A percentile compares a stretch with the other conserved stretches of the same genome.
phyloP scores from a whole-genome alignment of 257 asterid genomes.

The Ilex aquifolium region DNA sequence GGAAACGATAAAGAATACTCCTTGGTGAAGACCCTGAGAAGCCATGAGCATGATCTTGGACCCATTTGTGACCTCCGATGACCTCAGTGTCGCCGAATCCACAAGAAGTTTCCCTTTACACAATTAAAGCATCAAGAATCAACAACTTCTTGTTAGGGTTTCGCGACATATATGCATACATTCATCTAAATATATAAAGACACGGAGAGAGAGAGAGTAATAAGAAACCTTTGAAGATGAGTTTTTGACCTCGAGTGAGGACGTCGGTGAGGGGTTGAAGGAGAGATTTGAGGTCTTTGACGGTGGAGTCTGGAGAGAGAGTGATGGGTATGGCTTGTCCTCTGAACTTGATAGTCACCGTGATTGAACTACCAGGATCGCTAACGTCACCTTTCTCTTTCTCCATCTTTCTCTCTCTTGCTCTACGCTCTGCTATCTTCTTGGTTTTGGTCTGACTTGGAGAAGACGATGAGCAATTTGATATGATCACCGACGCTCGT shows the following conservation, averaged over 20 bases:
- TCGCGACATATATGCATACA: background rate
- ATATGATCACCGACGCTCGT: no score
- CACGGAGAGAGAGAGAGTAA: background rate
- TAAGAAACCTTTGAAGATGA: slow-evolving; percentile 65
- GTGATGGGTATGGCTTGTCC: slow-evolving; percentile 67
- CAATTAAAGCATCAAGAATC: slow-evolving; percentile 1
- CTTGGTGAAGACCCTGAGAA: slow-evolving; percentile 90
- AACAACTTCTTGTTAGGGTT: background rate
- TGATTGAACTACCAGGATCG: slow-evolving; percentile 11
- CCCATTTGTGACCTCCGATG: slow-evolving; percentile 47
- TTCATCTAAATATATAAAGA: background rate
- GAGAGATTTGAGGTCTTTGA: slow-evolving; percentile 57
- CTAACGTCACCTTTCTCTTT: background rate
- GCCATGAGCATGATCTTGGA: slow-evolving; percentile 91
- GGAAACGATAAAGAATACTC: slow-evolving; percentile 35
- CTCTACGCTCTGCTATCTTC: background rate
- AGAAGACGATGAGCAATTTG: no score
- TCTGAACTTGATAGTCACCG: slow-evolving; percentile 50
- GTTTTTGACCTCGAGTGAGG: slow-evolving; percentile 93
- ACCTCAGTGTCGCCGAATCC: slow-evolving; percentile 55
- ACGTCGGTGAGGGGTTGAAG: slow-evolving; percentile 82
- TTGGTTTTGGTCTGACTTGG: no score
- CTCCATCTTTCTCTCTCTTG: background rate
- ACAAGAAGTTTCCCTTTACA: slow-evolving; percentile 52
- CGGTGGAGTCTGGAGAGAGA: slow-evolving; percentile 37